phyloP scores from a whole-genome alignment of 805 yeast genomes.

The Sugiyamaella floridensis region DNA sequence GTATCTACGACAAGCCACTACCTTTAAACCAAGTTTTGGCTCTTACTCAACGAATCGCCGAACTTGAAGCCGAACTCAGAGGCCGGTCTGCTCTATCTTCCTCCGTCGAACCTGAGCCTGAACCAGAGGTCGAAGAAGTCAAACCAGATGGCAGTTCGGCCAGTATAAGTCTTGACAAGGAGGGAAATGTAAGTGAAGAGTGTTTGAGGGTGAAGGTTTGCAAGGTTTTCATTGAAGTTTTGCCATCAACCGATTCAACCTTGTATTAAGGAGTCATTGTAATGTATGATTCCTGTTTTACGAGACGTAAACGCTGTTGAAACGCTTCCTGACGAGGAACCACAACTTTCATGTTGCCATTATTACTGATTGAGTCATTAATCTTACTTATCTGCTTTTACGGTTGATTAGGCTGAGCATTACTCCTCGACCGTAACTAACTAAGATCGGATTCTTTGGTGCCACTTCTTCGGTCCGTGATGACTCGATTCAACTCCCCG shows the following conservation, averaged over 20 bases:
- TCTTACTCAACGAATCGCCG: neutral
- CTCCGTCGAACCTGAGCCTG: neutral
- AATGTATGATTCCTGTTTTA: too few relatives aligned
- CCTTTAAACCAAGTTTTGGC: neutral
- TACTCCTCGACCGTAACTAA: neutral
- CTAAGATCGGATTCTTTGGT: conserved; percentile 2
- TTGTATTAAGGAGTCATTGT: too few relatives aligned
- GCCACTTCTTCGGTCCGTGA: conserved; percentile 4
- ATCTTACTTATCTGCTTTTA: neutral
- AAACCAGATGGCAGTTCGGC: neutral
- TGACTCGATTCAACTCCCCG: neutral
- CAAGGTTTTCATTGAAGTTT: too few relatives aligned
- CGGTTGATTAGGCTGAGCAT: too few relatives aligned
- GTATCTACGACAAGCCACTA: conserved; percentile 3
- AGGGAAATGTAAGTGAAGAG: conserved; percentile 1
- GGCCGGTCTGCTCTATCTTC: neutral
- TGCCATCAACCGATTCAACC: too few relatives aligned
- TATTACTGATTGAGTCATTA: too few relatives aligned
- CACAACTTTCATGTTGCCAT: too few relatives aligned
- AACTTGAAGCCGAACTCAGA: neutral
- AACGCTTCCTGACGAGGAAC: too few relatives aligned
- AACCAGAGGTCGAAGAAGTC: neutral
- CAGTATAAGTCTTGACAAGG: conserved; percentile 2
- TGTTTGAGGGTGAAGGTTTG: too few relatives aligned
- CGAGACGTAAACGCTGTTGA: too few relatives aligned